Percentiles rank a stretch among this genome's conserved stretches.
These are phyloP conservation scores for Eucalyptus erythrocorys DNA, from an alignment of 345 rosid genomes.

Conservation along the genomic window DNA sequence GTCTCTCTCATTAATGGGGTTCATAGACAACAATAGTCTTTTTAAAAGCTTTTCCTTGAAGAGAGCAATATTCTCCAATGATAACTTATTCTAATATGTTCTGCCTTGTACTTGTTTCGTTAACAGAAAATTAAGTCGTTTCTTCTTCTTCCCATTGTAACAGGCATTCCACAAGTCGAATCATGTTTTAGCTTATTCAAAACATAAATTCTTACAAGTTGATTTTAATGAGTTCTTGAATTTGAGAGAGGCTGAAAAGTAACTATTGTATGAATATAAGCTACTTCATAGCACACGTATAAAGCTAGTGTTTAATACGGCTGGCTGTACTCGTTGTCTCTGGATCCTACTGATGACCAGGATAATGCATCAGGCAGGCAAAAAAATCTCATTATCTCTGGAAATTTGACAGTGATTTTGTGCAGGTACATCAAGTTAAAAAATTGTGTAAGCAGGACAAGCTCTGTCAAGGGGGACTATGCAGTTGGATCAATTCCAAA, in stretches of 20 bases:
- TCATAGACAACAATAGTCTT: background rate
- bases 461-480: slow-evolving; percentile 50
- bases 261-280: background rate
- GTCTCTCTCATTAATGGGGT: background rate
- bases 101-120: background rate
- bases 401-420: background rate
- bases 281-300: background rate
- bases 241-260: background rate
- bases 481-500: slow-evolving; percentile 59
- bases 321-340: background rate
- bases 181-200: background rate
- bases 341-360: background rate
- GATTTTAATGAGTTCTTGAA: background rate
- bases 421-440: slow-evolving; percentile 77
- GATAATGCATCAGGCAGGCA: background rate
- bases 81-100: background rate
- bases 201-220: background rate
- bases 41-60: background rate
- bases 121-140: background rate
- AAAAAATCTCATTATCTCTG: background rate
- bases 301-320: background rate
- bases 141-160: background rate
- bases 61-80: background rate
- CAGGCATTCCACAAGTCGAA: background rate
- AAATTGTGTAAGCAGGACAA: slow-evolving; percentile 52